Evolutionary conservation across 169 alveolate genomes (phyloP), one percentile per base, ranked within the genome.

Genomic region (Eimeria tenella): DNA sequence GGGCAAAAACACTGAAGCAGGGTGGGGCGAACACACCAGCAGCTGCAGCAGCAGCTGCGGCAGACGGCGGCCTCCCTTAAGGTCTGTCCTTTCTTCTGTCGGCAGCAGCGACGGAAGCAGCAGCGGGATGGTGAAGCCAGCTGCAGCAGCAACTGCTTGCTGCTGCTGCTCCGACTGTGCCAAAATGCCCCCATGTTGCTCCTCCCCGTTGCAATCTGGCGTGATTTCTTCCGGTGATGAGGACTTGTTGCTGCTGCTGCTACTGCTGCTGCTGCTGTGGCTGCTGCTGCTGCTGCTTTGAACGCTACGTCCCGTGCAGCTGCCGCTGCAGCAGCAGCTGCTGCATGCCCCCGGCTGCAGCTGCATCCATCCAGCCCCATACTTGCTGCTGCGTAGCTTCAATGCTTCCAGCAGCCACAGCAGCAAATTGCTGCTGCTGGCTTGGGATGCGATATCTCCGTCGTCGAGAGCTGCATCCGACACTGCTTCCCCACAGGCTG

Each of bases 341-440:
- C 71, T 55, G 53, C 88, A 79, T 10, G 88, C 49, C 8, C 88
- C 88, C n/a, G 52, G 65, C 53, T 15, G 88, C 88, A 15, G 65
- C 88, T 50, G 88, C 70, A 79, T 23, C 88, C 88, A 79, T 1
- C 52, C 10, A 13, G 88, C 88, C 19, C 88, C 88, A 50, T 53
- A 79, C 15, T 21, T 79, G 88, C 88, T 79, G 88, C 88, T 79
- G 88, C 88, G 88, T 4, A 79, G 88, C 19, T 79, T 79, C 49
- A 79, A 42, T 8, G 88, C 88, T 50, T 79, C 88, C 42, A 79
- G 58, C 31, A 79, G 65, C 88, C 88, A 79, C 88, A 52, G 70
- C 88, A 79, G 70, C 70, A 79, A 79, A 49, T 53, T 79, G 88
- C 31, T 79, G 88, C 88, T 79, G 71, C 71, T 79, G 88, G 88